Percentiles rank a stretch among this genome's conserved stretches.
phyloP scores from a whole-genome alignment of 805 yeast species.

The Metschnikowia proteae region DNA sequence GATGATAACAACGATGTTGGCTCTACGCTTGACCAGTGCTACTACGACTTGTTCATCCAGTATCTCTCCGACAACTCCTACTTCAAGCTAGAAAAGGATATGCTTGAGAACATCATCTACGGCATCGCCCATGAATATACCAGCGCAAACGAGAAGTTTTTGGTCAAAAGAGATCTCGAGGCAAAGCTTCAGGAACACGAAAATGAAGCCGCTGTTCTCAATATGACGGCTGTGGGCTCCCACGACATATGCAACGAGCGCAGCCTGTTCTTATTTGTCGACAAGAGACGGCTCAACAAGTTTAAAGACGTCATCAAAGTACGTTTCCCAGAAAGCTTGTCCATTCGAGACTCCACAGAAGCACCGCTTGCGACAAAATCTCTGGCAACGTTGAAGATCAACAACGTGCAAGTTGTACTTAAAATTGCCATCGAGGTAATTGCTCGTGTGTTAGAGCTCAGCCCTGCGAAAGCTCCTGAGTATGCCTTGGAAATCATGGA shows the following conservation, averaged over 20 bases:
- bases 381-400: constrained; percentile 32
- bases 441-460: constrained; percentile 70
- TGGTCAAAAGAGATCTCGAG: constrained; percentile 33
- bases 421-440: constrained; percentile 71
- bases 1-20: constrained; percentile 46
- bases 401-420: constrained; percentile 57
- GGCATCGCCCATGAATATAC: constrained; percentile 45
- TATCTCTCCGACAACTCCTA: constrained; percentile 65
- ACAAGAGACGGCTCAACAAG: constrained; percentile 47
- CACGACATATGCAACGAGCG: constrained; percentile 22
- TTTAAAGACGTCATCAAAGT: constrained; percentile 56
- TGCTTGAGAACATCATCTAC: constrained; percentile 53
- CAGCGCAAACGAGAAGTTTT: constrained; percentile 30
- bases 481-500: constrained; percentile 66
- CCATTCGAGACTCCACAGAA: constrained; percentile 11
- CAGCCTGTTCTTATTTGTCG: constrained; percentile 32
- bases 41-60: constrained; percentile 68
- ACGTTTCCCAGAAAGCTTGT: constrained; percentile 26
- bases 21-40: constrained; percentile 62
- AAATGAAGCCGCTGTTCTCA: constrained; percentile 21
- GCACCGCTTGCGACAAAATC: constrained; percentile 14
- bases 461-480: constrained; percentile 58
- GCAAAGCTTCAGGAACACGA: constrained; percentile 36
- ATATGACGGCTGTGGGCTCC: constrained; percentile 14
- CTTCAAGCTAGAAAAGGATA: constrained; percentile 66